These are phyloP conservation scores for Xylariales sp. DNA, from an alignment of 2,329 filamentous ascomycete species.

Conservation along the genomic window DNA sequence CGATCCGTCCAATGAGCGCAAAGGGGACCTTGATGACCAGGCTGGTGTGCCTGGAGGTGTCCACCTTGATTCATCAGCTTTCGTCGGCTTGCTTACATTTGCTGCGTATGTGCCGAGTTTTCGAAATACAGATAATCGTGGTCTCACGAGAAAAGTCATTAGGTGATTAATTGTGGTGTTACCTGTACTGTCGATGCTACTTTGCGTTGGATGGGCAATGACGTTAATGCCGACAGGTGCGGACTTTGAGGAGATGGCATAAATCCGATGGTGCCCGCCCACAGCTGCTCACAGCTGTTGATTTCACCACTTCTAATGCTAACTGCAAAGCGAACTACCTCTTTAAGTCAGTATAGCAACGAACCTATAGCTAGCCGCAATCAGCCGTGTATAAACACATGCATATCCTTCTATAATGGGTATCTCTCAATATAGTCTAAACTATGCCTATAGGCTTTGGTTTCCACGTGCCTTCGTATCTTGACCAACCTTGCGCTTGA, in stretches of 20 bases:
- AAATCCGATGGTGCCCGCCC: too few relatives aligned
- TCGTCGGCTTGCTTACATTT: constrained; percentile 19
- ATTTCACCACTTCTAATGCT: too few relatives aligned
- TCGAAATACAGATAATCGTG: constrained; percentile 27
- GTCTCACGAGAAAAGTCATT: constrained; percentile 39
- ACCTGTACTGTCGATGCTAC: too few relatives aligned
- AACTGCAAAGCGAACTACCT: background rate
- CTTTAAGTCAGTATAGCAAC: too few relatives aligned
- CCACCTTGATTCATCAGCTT: background rate
- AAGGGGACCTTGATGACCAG: constrained; percentile 16
- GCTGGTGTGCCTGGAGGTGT: background rate
- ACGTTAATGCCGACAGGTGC: too few relatives aligned
- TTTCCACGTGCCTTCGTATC: constrained; percentile 49
- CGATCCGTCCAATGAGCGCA: too few relatives aligned
- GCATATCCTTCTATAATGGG: too few relatives aligned
- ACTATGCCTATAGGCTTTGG: constrained; percentile 55
- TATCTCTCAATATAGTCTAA: too few relatives aligned
- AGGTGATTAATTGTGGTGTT: background rate
- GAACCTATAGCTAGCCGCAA: too few relatives aligned
- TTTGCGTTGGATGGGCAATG: background rate
- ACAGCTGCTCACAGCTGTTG: too few relatives aligned
- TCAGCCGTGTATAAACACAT: background rate
- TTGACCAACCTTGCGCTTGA: constrained; percentile 38
- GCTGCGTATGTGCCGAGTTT: constrained; percentile 23
- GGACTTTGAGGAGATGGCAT: too few relatives aligned